Conservation (phyloP, 805 yeast genomes). For the Yarrowia bubula region DNA sequence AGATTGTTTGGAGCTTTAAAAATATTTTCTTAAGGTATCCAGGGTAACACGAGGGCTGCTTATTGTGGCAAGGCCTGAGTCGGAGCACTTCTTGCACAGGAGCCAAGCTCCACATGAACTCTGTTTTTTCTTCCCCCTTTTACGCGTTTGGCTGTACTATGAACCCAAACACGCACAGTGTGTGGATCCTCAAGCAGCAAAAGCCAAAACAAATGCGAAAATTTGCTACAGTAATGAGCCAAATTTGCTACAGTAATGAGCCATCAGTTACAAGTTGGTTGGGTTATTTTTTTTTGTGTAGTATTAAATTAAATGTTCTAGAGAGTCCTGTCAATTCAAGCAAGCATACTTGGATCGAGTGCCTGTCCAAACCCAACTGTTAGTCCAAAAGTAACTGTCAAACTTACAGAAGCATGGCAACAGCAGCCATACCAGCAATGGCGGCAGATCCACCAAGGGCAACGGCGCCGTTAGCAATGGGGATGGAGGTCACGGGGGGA, state of each 20-base stretch:
- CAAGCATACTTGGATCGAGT: no score
- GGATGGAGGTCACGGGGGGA: constrained; percentile 19
- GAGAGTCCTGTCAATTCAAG: background rate
- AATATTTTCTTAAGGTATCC: background rate
- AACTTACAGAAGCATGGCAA: constrained; percentile 21
- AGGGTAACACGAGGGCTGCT: background rate
- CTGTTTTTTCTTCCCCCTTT: background rate
- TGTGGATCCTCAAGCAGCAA: no score
- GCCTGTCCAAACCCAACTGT: no score
- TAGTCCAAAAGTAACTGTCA: background rate
- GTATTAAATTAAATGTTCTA: constrained; percentile 1
- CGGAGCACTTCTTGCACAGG: background rate
- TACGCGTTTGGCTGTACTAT: background rate
- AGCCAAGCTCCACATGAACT: background rate
- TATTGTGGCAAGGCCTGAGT: background rate
- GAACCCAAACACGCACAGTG: no score
- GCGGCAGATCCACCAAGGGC: constrained; percentile 17
- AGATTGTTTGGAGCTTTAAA: background rate
- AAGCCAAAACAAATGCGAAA: no score
- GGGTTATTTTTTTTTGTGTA: no score
- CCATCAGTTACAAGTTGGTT: no score
- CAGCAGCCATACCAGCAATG: constrained; percentile 11
- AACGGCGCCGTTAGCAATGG: constrained; percentile 25
- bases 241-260: no score
- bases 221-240: no score